Base-by-base conservation (phyloP, 1,284 basidiomycete species). In the Ceratobasidium sp. region DNA sequence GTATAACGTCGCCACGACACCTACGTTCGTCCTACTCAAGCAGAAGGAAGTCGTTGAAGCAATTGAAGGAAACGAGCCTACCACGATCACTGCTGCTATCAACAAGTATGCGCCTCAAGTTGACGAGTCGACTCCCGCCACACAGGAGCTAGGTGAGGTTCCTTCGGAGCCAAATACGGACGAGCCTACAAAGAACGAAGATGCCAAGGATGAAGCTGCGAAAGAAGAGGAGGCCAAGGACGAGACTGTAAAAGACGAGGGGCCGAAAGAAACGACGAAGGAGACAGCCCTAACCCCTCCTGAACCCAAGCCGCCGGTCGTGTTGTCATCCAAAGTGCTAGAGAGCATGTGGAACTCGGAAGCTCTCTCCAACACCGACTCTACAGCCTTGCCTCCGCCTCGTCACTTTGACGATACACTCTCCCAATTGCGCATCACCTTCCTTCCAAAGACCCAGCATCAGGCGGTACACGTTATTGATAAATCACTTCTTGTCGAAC, bases 381-480 rank as follows among this genome's bases (percentile, higher is more conserved):
- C 63, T 7, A 7, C 6, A 3, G 40, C 26, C 3, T 18, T 66
- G 42, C 63, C 63, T 26, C 42, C 63, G 15, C 42, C 63, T 20
- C 9, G n/a, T n/a, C 63, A 66, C 42, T 46, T 66, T 4, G 42
- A 66, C 2, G 40, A 44, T 28, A 46, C 42, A 5, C 40, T 46
- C 63, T 66, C 42, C 63, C 42, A 66, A 26, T 42, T 66, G n/a
- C 63, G 42, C 12, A 46, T 66, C 42, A 66, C 42, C 15, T 23
- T 66, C 40, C 42, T 66, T 13, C 6, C 40, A 18, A 66, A 66
- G 63, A 66, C 63, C 5, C 63, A 66, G 26, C 40, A 46, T 20
- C 44, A 66, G 23, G 20, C 63, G 2, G 23, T 90, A 0, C 92
- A 91, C 83, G 80, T 89, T 28, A 85, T 90, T 5, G 83, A 87